Conservation (phyloP, 805 yeast genomes). For the Kuraishia capsulata region DNA sequence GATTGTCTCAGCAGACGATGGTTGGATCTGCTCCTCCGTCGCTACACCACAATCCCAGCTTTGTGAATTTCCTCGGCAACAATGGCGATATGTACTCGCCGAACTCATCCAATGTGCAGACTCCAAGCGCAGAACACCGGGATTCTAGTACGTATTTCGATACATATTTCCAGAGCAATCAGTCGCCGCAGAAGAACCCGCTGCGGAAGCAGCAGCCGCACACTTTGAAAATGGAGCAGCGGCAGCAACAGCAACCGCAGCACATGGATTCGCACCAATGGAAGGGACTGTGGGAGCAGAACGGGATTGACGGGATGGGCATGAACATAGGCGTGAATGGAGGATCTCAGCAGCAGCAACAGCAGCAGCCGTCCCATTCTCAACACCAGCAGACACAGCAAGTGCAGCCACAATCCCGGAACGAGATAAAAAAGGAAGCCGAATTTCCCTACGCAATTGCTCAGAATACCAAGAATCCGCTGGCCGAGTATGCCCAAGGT, state of each 20-base stretch:
- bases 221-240: not conserved
- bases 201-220: not conserved
- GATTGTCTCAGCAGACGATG: not conserved
- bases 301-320: not conserved
- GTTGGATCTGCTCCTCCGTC: slow-evolving; percentile 2
- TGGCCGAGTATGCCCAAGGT: slow-evolving; percentile 8
- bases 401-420: too few relatives aligned
- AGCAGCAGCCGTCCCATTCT: not conserved
- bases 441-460: not conserved
- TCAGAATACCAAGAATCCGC: slow-evolving; percentile 4
- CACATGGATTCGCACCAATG: not conserved
- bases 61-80: not conserved
- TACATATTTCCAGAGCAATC: slow-evolving; percentile 1
- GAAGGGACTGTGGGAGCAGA: not conserved
- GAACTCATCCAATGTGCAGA: slow-evolving; percentile 15
- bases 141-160: slow-evolving; percentile 4
- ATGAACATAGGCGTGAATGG: too few relatives aligned
- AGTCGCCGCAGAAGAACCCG: slow-evolving; percentile 1
- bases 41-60: slow-evolving; percentile 3
- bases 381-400: too few relatives aligned
- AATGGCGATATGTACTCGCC: slow-evolving; percentile 8
- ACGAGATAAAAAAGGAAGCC: not conserved
- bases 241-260: too few relatives aligned
- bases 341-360: too few relatives aligned
- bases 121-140: slow-evolving; percentile 9